Conservation (phyloP, 2,329 filamentous ascomycete species). For the Davidsoniella neocaledoniae region DNA sequence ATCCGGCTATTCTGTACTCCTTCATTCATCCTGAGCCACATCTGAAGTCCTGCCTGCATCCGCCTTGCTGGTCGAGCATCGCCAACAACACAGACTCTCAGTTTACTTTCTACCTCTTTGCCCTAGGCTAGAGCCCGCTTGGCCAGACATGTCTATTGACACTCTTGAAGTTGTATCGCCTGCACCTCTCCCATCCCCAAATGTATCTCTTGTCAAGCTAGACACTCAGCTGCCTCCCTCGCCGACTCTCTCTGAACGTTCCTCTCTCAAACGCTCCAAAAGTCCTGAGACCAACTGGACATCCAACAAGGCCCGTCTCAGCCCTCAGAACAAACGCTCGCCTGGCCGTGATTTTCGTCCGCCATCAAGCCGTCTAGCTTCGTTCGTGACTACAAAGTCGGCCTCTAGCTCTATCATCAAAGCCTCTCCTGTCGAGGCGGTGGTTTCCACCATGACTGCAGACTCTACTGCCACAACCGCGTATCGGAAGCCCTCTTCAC, state of each 20-base stretch:
- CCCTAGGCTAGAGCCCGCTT: not conserved
- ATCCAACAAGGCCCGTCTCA: conserved; percentile 6
- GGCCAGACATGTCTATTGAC: conserved; percentile 2
- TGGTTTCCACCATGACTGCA: conserved; percentile 3
- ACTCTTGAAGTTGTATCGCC: not conserved
- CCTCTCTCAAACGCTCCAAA: conserved; percentile 5
- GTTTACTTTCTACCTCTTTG: not conserved
- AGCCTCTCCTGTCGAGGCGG: conserved; percentile 2
- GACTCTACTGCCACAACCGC: conserved; percentile 1
- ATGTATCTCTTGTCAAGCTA: not conserved
- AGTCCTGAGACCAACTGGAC: conserved; percentile 6
- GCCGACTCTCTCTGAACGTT: conserved; percentile 1
- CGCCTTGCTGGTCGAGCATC: too few relatives aligned
- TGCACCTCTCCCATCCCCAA: not conserved
- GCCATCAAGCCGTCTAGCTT: conserved; percentile 6
- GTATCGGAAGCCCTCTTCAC: not conserved
- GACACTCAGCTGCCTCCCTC: conserved; percentile 1
- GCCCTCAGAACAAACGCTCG: not conserved
- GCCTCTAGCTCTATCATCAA: conserved; percentile 1
- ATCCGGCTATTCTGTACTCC: too few relatives aligned
- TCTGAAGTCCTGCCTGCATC: too few relatives aligned
- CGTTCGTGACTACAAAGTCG: conserved; percentile 5
- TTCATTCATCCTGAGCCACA: too few relatives aligned
- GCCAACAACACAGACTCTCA: too few relatives aligned
- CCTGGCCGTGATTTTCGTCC: not conserved